A percentile compares a stretch with the other conserved stretches of the same genome.
Conservation (phyloP, 2,329 filamentous ascomycete genomes). For the Fusarium lyarnte region DNA sequence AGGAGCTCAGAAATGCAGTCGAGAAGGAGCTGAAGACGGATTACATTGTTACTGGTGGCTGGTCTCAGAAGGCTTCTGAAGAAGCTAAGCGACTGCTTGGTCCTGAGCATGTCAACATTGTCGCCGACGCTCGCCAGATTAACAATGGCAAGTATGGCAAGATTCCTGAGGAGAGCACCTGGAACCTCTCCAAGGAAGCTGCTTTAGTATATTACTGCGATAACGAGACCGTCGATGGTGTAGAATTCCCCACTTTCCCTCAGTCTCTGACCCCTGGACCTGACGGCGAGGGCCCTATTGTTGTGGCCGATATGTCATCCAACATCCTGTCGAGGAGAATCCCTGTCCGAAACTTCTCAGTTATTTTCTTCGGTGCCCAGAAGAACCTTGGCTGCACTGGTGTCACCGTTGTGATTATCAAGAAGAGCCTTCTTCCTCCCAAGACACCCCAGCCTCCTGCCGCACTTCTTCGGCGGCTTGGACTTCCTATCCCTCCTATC, state of each 20-base stretch:
- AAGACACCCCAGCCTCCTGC: constrained; percentile 71
- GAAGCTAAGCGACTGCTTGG: constrained; percentile 84
- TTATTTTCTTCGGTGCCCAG: constrained; percentile 92
- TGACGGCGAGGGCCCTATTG: constrained; percentile 74
- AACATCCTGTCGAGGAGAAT: constrained; percentile 89
- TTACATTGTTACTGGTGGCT: constrained; percentile 90
- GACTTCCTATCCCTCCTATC: constrained; percentile 79
- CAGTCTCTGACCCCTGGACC: constrained; percentile 65
- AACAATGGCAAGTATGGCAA: constrained; percentile 86
- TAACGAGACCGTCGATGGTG: constrained; percentile 94
- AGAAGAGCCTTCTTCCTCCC: constrained; percentile 81
- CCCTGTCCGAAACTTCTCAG: constrained; percentile 79
- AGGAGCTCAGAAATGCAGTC: constrained; percentile 70
- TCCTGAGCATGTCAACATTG: constrained; percentile 78
- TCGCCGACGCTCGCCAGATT: constrained; percentile 69
- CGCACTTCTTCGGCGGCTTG: constrained; percentile 75
- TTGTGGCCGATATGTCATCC: constrained; percentile 93
- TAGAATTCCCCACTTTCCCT: constrained; percentile 85
- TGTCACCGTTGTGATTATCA: constrained; percentile 85
- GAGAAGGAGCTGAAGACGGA: constrained; percentile 80
- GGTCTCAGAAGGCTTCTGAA: constrained; percentile 86
- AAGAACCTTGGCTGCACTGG: constrained; percentile 93
- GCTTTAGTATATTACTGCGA: constrained; percentile 90
- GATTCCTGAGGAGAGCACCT: constrained; percentile 80
- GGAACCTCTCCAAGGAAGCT: constrained; percentile 75